A percentile compares a stretch with the other conserved stretches of the same genome.
These are phyloP conservation scores for Penicillium sp. DNA, from an alignment of 2,329 filamentous ascomycete genomes.

Conservation along the genomic window DNA sequence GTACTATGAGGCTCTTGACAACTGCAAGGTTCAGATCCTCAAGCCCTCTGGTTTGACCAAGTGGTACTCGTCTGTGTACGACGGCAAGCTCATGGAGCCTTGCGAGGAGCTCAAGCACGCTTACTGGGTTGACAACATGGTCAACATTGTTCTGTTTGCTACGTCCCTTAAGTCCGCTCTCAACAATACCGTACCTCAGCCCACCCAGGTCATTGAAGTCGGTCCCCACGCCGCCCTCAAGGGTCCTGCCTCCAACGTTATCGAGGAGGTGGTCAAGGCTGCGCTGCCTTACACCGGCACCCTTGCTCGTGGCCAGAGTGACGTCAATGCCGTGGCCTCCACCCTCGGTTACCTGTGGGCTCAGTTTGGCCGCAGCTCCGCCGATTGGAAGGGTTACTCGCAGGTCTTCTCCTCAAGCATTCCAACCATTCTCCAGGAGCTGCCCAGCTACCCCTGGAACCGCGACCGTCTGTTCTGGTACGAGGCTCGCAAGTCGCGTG, in stretches of 20 bases:
- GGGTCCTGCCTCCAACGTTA: constrained; percentile 22
- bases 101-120: neutral
- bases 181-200: neutral
- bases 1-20: constrained; percentile 3
- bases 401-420: neutral
- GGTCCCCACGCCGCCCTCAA: constrained; percentile 37
- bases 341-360: neutral
- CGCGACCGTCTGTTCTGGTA: constrained; percentile 7
- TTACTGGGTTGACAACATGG: constrained; percentile 25
- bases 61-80: constrained; percentile 10
- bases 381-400: neutral
- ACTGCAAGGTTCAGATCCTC: neutral
- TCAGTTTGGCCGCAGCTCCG: constrained; percentile 6
- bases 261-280: neutral
- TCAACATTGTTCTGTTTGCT: constrained; percentile 15
- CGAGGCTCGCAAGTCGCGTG: neutral
- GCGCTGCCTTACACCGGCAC: constrained; percentile 7
- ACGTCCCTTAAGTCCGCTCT: constrained; percentile 20
- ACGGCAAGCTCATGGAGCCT: neutral
- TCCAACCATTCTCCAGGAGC: neutral
- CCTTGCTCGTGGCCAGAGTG: neutral
- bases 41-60: neutral
- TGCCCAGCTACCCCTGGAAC: constrained; percentile 18
- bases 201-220: constrained; percentile 27
- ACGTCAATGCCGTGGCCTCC: neutral